Conservation (phyloP, 2,329 filamentous ascomycete species). For the Trichoderma harzianum region DNA sequence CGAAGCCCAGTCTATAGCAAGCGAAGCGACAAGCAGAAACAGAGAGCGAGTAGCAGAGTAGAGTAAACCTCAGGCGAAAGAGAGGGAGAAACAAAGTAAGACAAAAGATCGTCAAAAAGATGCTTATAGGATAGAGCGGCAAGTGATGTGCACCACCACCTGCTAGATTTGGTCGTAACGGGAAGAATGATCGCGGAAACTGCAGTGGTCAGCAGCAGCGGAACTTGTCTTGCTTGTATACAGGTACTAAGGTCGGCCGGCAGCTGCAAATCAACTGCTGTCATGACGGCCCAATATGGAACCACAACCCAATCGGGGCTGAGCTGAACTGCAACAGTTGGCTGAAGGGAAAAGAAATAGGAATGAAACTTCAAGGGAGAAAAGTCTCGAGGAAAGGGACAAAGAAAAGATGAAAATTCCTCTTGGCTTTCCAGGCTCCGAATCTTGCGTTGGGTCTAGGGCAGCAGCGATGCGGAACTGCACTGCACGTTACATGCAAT, state of each 20-base stretch:
- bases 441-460: neutral
- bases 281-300: conserved; percentile 9
- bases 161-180: conserved; percentile 10
- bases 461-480: neutral
- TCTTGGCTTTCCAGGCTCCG: neutral
- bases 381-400: neutral
- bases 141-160: conserved; percentile 14
- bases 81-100: neutral
- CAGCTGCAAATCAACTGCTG: neutral
- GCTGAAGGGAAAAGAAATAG: neutral
- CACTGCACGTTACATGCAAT: neutral
- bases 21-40: neutral
- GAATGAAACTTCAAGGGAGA: neutral
- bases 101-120: neutral
- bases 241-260: no score
- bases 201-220: neutral
- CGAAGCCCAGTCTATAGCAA: neutral
- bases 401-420: neutral
- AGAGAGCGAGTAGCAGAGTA: neutral
- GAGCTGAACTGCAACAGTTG: neutral
- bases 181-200: neutral
- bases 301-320: neutral
- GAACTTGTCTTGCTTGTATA: neutral
- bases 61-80: neutral
- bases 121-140: neutral